phyloP scores from a whole-genome alignment of 2,329 filamentous ascomycete species.

The Aureobasidium pullulans region DNA sequence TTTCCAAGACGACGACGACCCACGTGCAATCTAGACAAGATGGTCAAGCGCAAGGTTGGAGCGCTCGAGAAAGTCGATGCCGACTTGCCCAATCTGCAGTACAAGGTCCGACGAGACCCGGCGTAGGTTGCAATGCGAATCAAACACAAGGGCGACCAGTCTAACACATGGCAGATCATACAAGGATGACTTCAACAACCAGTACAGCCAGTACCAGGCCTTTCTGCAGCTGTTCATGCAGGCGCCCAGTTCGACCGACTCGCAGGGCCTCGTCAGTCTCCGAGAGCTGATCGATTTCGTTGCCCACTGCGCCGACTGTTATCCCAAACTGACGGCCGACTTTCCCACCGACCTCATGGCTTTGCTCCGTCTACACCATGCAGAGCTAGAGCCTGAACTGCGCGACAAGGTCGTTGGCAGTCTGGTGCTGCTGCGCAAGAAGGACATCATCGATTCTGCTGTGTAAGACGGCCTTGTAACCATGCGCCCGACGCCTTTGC shows the following conservation, averaged over 20 bases:
- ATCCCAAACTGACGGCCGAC: slow-evolving; percentile 66
- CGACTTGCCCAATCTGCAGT: slow-evolving; percentile 80
- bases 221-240: slow-evolving; percentile 87
- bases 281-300: slow-evolving; percentile 90
- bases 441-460: slow-evolving; percentile 83
- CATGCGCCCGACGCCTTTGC: slow-evolving; percentile 15
- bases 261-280: slow-evolving; percentile 73
- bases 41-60: slow-evolving; percentile 83
- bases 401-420: slow-evolving; percentile 92
- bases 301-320: slow-evolving; percentile 88
- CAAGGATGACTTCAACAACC: slow-evolving; percentile 76
- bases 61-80: slow-evolving; percentile 94
- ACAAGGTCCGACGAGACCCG: slow-evolving; percentile 84
- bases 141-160: neutral
- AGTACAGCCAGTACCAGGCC: slow-evolving; percentile 86
- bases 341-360: slow-evolving; percentile 77
- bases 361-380: slow-evolving; percentile 76
- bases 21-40: slow-evolving; percentile 29
- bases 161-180: slow-evolving; percentile 57
- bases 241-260: slow-evolving; percentile 69
- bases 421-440: slow-evolving; percentile 77
- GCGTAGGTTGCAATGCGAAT: slow-evolving; percentile 43
- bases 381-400: slow-evolving; percentile 71
- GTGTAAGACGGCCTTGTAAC: slow-evolving; percentile 34
- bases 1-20: neutral